Evolutionary conservation across 192 early-diverging fungal genomes (phyloP).

Genomic region (Coemansia sp.): DNA sequence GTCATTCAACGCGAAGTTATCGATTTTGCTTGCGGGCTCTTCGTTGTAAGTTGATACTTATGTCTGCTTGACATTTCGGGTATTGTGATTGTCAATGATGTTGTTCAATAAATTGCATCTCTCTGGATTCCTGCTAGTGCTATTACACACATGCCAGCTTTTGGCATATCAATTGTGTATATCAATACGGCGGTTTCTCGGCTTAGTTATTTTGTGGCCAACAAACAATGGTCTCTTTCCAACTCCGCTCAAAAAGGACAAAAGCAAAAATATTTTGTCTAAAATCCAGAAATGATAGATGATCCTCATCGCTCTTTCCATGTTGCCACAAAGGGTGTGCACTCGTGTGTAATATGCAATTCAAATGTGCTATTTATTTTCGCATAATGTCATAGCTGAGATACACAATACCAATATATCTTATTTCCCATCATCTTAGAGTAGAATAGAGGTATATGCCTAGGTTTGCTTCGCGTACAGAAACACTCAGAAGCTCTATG

Average conservation of each 20-base stretch:
- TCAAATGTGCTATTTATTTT: not conserved
- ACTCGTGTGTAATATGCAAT: not conserved
- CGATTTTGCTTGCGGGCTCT: conserved; percentile 30
- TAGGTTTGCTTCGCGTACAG: not conserved
- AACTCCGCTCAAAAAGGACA: not conserved
- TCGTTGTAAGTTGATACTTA: conserved; percentile 6
- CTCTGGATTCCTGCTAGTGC: not conserved
- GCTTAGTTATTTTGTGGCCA: not conserved
- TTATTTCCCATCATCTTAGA: not conserved
- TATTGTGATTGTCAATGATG: not conserved
- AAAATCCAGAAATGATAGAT: not conserved
- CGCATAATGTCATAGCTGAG: not conserved
- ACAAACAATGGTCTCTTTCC: not conserved
- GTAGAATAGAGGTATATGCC: not conserved
- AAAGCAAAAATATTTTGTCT: not conserved
- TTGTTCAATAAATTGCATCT: not conserved
- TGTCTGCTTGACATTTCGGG: not conserved
- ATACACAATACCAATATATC: not conserved
- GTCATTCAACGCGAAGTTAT: conserved; percentile 50
- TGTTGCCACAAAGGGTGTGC: not conserved
- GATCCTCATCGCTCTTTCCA: not conserved
- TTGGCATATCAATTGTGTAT: not conserved
- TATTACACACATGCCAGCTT: not conserved
- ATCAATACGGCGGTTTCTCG: not conserved
- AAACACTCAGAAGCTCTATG: no score